phyloP scores from a whole-genome alignment of 164 flowering plant genomes.

The Vitis vinifera region ASM3070453v1 NC_081813.1:4237001-4237500 shows the following conservation, averaged over 20 bases:
- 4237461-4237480: conserved; percentile 59
- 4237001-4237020: conserved; percentile 70
- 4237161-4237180: conserved; percentile 91
- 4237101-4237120: too few relatives aligned
- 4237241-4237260: conserved; percentile 82
- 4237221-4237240: conserved; percentile 87
- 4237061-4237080: background rate
- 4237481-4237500: conserved; percentile 74
- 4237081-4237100: too few relatives aligned
- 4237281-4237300: background rate
- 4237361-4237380: conserved; percentile 80
- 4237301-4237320: background rate
- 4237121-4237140: too few relatives aligned
- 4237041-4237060: conserved; percentile 72
- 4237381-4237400: conserved; percentile 63
- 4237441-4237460: conserved; percentile 37
- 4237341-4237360: conserved; percentile 64
- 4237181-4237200: conserved; percentile 67
- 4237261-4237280: conserved; percentile 32
- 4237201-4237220: conserved; percentile 78
- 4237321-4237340: background rate
- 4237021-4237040: conserved; percentile 67
- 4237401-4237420: conserved; percentile 73
- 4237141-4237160: background rate
- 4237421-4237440: conserved; percentile 56